Conservation (phyloP, 1,284 basidiomycete genomes). For the Cryptococcus wingfieldii region DNA sequence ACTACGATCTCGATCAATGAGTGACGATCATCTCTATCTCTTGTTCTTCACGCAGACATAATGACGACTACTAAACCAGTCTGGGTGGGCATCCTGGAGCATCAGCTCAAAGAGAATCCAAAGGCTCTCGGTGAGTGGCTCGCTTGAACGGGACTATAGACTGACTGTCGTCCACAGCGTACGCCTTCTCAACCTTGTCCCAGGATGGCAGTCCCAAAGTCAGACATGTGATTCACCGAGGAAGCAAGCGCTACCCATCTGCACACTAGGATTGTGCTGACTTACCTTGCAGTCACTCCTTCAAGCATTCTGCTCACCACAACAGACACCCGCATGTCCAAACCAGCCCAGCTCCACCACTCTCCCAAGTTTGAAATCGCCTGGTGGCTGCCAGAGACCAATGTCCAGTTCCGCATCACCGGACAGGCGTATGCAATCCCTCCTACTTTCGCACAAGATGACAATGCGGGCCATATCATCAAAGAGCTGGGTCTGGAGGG, state of each 20-base stretch:
- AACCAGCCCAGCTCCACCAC: conserved; percentile 34
- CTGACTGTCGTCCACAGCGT: conserved; percentile 20
- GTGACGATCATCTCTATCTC: neutral
- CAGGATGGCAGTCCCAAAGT: conserved; percentile 34
- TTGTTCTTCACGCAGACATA: neutral
- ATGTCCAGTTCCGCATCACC: conserved; percentile 42
- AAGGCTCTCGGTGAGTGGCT: conserved; percentile 23
- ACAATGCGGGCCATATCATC: conserved; percentile 1
- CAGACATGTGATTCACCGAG: conserved; percentile 43
- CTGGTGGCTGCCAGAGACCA: conserved; percentile 40
- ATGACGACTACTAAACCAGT: conserved; percentile 21
- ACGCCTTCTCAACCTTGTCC: conserved; percentile 34
- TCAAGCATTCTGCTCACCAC: conserved; percentile 39
- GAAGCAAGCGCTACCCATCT: conserved; percentile 21
- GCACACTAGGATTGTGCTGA: neutral
- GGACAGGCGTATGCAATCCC: conserved; percentile 37
- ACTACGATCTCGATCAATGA: too few relatives aligned
- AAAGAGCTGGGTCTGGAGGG: conserved; percentile 11
- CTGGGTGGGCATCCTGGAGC: conserved; percentile 33
- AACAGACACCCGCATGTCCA: conserved; percentile 45
- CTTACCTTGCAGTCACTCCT: conserved; percentile 21
- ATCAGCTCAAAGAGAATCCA: conserved; percentile 34
- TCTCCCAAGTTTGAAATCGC: conserved; percentile 34
- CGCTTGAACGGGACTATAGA: neutral
- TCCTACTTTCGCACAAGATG: neutral